Evolutionary conservation across 2,329 filamentous ascomycete genomes (phyloP).

Genomic region (Penicillium concentricum): DNA sequence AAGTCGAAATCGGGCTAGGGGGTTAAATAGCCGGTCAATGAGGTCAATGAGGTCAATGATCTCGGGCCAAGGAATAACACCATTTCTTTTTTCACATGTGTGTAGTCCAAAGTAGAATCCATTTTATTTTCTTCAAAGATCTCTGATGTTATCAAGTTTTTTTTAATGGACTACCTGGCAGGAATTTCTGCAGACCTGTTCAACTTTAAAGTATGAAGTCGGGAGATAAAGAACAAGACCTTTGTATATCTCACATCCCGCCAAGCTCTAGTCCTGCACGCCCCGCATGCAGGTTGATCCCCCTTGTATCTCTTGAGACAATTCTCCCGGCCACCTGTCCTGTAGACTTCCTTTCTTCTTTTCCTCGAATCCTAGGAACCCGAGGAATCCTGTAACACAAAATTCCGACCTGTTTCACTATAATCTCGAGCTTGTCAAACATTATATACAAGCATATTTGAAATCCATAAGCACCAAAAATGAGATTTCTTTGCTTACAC

Average conservation of each 20-base stretch:
- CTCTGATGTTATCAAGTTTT: neutral
- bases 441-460: neutral
- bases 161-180: neutral
- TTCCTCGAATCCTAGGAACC: neutral
- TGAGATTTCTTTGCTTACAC: slow-evolving; percentile 37
- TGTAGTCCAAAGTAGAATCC: too few relatives aligned
- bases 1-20: neutral
- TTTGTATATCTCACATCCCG: neutral
- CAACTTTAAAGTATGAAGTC: neutral
- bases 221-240: neutral
- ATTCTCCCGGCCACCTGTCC: neutral
- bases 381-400: neutral
- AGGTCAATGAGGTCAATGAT: neutral
- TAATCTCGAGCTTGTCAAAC: neutral
- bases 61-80: neutral
- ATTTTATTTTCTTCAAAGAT: neutral
- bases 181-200: neutral
- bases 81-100: neutral
- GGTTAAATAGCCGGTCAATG: neutral
- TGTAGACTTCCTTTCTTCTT: neutral
- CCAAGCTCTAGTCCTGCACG: neutral
- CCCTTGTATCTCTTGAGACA: neutral
- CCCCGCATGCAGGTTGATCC: neutral
- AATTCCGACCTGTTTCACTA: neutral
- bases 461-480: slow-evolving; percentile 9